Base-by-base conservation (phyloP, 345 rosid genomes). In the Eucalyptus camaldulensis region DNA sequence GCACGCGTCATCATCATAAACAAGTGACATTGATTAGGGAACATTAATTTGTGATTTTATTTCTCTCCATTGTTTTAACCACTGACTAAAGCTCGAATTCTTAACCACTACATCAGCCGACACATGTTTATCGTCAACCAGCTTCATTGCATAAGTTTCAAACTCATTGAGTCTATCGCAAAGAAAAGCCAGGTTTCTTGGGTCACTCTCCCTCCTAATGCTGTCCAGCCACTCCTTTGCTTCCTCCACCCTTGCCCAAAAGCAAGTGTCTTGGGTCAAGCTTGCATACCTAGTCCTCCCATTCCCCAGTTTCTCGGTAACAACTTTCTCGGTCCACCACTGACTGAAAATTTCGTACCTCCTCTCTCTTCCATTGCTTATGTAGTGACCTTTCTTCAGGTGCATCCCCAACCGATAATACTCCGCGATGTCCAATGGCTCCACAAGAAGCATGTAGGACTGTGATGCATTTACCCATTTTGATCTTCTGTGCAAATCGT, bases 201-300 rank as follows among this genome's bases (percentile, higher is more conserved):
- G 60, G 87, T 95, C 91, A 0, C 65, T 87, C 90, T 94, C 96
- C 3, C 89, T 91, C 91, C 69, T 94, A 13, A 95, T 85, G 13
- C 15, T 92, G 56, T 95, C 95, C 7, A 95, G 88, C 85, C 91
- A 91, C 40, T 95, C 99, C 90, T 94, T 91, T 21, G 98, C 98
- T 92, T 95, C 96, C 92, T 98, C 98, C 31, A 98, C 92, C 88
- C 40, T 94, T 13, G 97, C 99, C 99, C 99, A 96, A 27, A 98
- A 98, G 89, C 96, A 94, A 11, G 99, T 88, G 90, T 98, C 99
- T 58, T 96, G 99, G 10, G 99, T 98, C 49, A 92, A 60, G 91
- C 96, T 93, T 1, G 99, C 94, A 29, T 89, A 89, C 87, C 45
- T 94, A 86, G 94, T 98, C 89, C 99, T 95, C 51, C 14, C 37